These are phyloP conservation scores for Eucalyptus globulus DNA, from an alignment of 345 rosid genomes.

Conservation along the genomic window DNA sequence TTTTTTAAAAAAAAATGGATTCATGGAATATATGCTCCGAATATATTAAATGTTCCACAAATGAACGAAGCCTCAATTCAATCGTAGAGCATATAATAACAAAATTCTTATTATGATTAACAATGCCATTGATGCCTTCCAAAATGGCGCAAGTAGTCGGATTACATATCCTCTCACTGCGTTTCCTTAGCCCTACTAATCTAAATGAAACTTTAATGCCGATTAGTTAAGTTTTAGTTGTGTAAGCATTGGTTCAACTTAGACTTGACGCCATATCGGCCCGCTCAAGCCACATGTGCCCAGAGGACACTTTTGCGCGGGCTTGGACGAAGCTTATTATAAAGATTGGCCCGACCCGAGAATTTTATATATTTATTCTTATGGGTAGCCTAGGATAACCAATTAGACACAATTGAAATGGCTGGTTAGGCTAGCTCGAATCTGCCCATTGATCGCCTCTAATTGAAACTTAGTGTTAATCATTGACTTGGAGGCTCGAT, in stretches of 20 bases:
- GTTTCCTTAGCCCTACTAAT: neutral
- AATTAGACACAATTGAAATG: neutral
- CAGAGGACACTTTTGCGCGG: neutral
- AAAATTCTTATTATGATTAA: neutral
- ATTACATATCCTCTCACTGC: neutral
- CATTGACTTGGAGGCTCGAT: neutral
- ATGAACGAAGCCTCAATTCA: neutral
- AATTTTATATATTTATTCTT: neutral
- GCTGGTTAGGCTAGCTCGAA: neutral
- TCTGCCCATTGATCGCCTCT: neutral
- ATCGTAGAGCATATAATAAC: neutral
- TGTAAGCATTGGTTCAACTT: neutral
- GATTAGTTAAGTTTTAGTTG: neutral
- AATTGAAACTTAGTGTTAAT: neutral
- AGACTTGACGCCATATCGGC: neutral
- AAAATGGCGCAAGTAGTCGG: neutral
- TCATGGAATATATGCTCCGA: fast-evolving
- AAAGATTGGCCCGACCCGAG: neutral
- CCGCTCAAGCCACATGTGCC: neutral
- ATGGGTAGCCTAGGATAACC: neutral
- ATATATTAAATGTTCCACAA: neutral
- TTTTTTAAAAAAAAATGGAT: fast-evolving
- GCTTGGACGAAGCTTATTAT: neutral
- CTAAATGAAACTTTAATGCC: neutral
- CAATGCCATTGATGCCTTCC: neutral